Evolutionary conservation across 441 rosid species (phyloP), one percentile per base, ranked within the genome.

Genomic region (Gossypium aridum): DNA sequence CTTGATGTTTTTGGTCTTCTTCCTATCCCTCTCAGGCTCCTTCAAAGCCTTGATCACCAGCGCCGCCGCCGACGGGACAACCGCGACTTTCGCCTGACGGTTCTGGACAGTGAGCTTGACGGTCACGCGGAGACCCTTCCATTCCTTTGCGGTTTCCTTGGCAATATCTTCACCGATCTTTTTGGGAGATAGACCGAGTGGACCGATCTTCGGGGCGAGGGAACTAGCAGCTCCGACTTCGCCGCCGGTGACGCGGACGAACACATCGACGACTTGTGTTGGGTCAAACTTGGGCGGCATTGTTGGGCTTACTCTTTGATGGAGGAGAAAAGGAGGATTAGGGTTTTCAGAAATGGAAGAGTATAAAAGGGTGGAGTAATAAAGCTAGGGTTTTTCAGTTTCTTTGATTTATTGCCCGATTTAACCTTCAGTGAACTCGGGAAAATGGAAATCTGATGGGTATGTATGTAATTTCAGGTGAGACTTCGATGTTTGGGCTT

Each of bases 141-240:
- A 89, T 77, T 89, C 91, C 81, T 87, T 89, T 10, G 89, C 90
- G 31, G 92, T 89, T 82, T 89, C 92, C 71, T 88, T 88, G 20
- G 90, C 90, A 45, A 88, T 88, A 78, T 88, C 90, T 85, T 88
- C 92, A 61, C 92, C 89, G 62, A 88, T 86, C 80, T 88, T 86
- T 80, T 85, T 88, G 0, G 92, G 90, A 4, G 88, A 87, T 26
- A 88, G 90, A 78, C 90, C 90, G 2, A 88, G 92, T 0, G 90
- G 92, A 19, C 92, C 90, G 59, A 88, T 88, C 82, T 88, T 88
- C 0, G 92, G 92, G 16, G 92, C 88, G 51, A 88, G 86, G 17
- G 88, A 88, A 70, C 88, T 86, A 60, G 90, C 90, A 2, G 90
- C 92, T 8, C 92, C 90, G 12, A 88, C 90, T 70, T 88, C 92